Base-by-base conservation (phyloP, 2,329 filamentous ascomycete genomes). In the Colletotrichum godetiae region DNA sequence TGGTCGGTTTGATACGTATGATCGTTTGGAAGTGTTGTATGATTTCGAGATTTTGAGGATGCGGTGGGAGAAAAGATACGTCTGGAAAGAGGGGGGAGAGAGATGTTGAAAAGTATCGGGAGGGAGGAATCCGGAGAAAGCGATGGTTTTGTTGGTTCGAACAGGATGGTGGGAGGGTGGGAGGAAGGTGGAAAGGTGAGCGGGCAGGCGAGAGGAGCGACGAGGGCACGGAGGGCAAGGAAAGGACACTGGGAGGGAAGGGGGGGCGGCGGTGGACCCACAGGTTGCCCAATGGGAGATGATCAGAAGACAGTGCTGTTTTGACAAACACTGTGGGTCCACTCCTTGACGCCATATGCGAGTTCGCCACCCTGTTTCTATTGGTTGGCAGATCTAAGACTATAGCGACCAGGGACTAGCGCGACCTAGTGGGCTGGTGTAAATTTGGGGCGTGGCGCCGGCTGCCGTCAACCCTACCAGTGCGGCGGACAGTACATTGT, bases 131-230 rank as follows among this genome's bases (percentile, higher is more conserved):
- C 74, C 61, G 74, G 74, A 75, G 49, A 61, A 67, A 62, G 72
- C 62, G 69, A 63, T 75, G 74, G 64, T 75, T 75, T 75, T 75
- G 74, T 75, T 74, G 72, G 73, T 68, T 74, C 72, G 52, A 52
- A 55, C 70, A 66, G 27, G 37, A 68, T 53, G 58, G 68, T 67
- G 58, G 56, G 62, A 73, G 52, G 58, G 66, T 71, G 67, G 73
- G 65, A 58, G 59, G 56, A 57, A 58, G 60, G 65, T 63, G 64
- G 70, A 60, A 35, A 60, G 61, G 55, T 57, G 61, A 52, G 69
- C 46, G 59, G 65, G 55, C 55, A 65, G 74, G 64, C 62, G 64
- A 74, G 59, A 61, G 67, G 73, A 68, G 62, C 65, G 53, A 73
- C 65, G 71, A 64, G 70, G 71, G 67, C 72, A 74, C 58, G 53